Conservation (phyloP, 2,329 filamentous ascomycete species). For the Calonectria multiphialidica region DNA sequence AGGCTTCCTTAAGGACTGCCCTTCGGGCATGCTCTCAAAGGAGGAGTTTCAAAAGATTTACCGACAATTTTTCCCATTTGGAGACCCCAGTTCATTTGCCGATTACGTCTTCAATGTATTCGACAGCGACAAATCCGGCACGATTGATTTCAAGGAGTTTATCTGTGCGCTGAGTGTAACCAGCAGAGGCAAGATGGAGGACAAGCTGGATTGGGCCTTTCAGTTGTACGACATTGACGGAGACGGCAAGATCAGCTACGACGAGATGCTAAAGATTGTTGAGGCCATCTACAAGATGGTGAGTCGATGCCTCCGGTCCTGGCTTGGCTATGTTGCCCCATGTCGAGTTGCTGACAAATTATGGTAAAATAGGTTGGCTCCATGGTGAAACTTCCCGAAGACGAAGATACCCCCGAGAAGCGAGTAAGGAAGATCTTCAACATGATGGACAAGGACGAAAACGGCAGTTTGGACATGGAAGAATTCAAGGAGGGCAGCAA, state of each 20-base stretch:
- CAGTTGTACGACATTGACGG: constrained; percentile 99
- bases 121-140: constrained; percentile 95
- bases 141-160: constrained; percentile 99
- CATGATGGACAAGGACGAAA: constrained; percentile 99
- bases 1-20: constrained; percentile 99
- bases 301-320: constrained; percentile 29
- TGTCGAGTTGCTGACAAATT: constrained; percentile 21
- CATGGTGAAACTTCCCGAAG: constrained; percentile 98
- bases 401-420: constrained; percentile 99
- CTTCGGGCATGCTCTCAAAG: constrained; percentile 95
- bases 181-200: constrained; percentile 97
- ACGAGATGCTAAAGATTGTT: constrained; percentile 98
- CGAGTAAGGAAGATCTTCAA: constrained; percentile 97
- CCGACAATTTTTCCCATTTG: constrained; percentile 99
- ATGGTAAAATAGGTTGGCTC: constrained; percentile 80
- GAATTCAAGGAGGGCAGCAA: constrained; percentile 99
- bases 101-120: constrained; percentile 99
- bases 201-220: constrained; percentile 99
- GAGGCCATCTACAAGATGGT: constrained; percentile 99
- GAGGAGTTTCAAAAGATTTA: constrained; percentile 99
- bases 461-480: constrained; percentile 94
- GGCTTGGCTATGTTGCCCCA: not conserved
- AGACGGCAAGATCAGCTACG: constrained; percentile 98
- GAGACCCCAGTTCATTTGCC: constrained; percentile 96
- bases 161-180: constrained; percentile 98